Evolutionary conservation across 2,329 filamentous ascomycete species (phyloP).

Genomic region (Neonectria magnoliae): DNA sequence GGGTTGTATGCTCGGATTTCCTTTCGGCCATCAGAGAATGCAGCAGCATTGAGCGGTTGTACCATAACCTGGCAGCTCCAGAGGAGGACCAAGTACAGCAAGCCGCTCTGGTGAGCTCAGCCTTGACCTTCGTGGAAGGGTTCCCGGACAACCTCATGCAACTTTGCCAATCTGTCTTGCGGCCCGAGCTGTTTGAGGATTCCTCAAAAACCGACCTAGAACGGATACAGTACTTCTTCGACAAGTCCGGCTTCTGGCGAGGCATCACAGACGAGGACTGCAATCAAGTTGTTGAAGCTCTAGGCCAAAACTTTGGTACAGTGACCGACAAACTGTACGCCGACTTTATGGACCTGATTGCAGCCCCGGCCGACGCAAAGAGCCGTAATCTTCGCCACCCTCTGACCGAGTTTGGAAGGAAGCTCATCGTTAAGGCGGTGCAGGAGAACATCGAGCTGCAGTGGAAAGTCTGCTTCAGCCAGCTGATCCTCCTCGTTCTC

Average conservation of each 20-base stretch:
- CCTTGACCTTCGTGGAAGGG: constrained; percentile 73
- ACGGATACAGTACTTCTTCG: constrained; percentile 81
- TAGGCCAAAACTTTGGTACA: constrained; percentile 73
- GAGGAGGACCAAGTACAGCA: constrained; percentile 64
- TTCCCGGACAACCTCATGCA: constrained; percentile 77
- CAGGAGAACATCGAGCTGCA: constrained; percentile 81
- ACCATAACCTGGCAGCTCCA: constrained; percentile 70
- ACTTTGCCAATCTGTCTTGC: constrained; percentile 72
- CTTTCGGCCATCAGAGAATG: constrained; percentile 83
- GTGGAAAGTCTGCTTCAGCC: constrained; percentile 79
- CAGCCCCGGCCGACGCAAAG: constrained; percentile 56
- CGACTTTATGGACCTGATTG: constrained; percentile 59
- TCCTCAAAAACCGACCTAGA: constrained; percentile 75
- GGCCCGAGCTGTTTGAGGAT: constrained; percentile 79
- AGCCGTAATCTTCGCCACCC: constrained; percentile 59
- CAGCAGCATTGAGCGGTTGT: constrained; percentile 78
- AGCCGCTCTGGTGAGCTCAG: constrained; percentile 74
- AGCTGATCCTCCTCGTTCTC: constrained; percentile 84
- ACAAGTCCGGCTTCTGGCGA: constrained; percentile 79
- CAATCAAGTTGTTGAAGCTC: constrained; percentile 71
- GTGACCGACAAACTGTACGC: constrained; percentile 66
- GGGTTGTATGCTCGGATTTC: constrained; percentile 86
- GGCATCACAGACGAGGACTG: constrained; percentile 86
- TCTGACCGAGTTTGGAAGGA: constrained; percentile 80
- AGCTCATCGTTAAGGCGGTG: constrained; percentile 77